Conservation (phyloP, 768 basidiomycete genomes). For the Rickenella mellea region DNA sequence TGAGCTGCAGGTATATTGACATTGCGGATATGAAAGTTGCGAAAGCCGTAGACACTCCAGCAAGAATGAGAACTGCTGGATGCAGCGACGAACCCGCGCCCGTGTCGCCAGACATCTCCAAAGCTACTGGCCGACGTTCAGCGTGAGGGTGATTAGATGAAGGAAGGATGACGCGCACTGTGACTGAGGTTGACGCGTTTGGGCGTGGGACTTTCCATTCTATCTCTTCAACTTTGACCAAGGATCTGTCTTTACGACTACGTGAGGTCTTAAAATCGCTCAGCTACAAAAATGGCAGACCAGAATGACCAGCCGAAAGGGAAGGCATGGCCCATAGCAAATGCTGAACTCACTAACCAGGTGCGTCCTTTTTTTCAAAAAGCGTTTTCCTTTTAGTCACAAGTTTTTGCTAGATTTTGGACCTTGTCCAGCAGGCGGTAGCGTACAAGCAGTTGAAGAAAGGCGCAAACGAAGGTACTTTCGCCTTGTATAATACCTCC, state of each 20-base stretch:
- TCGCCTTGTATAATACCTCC: background rate
- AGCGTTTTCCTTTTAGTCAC: background rate
- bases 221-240: slow-evolving; percentile 39
- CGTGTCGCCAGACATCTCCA: background rate
- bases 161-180: no score
- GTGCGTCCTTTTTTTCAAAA: slow-evolving; percentile 32
- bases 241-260: slow-evolving; percentile 53
- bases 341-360: slow-evolving; percentile 81
- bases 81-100: slow-evolving; percentile 49
- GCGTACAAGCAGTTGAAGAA: slow-evolving; percentile 98
- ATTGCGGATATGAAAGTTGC: slow-evolving; percentile 65
- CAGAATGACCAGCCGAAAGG: slow-evolving; percentile 51
- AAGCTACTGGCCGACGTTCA: no score
- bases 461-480: slow-evolving; percentile 92
- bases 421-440: slow-evolving; percentile 90
- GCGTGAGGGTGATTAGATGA: no score
- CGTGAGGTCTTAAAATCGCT: slow-evolving; percentile 61
- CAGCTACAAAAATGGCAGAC: slow-evolving; percentile 32
- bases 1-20: slow-evolving; percentile 74
- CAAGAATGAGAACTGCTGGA: slow-evolving; percentile 43
- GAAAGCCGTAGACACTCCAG: slow-evolving; percentile 55
- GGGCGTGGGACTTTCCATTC: background rate
- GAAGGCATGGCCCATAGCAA: slow-evolving; percentile 86
- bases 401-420: slow-evolving; percentile 61
- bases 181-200: no score